A percentile compares a stretch with the other conserved stretches of the same genome.
Evolutionary conservation across 2,329 filamentous ascomycete species (phyloP).

Genomic region (Fusarium phyllophilum): DNA sequence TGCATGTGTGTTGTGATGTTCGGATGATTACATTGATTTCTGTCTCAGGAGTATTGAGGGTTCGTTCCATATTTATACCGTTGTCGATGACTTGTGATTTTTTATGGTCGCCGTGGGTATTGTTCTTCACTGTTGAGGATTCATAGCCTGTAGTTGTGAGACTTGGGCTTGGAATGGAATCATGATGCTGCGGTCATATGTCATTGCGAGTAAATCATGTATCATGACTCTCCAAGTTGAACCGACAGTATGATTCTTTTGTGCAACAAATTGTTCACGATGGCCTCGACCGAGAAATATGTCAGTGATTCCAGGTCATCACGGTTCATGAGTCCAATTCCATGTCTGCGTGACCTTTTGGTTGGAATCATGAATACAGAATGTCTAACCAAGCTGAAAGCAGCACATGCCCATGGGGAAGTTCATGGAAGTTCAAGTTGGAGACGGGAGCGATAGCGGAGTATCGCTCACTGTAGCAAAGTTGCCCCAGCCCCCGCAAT

Average conservation of each 20-base stretch:
- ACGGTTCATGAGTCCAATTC: neutral
- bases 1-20: slow-evolving; percentile 6
- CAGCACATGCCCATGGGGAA: neutral
- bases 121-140: neutral
- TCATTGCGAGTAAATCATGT: neutral
- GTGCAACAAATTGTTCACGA: neutral
- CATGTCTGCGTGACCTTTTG: slow-evolving; percentile 15
- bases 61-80: slow-evolving; percentile 10
- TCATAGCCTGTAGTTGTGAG: neutral
- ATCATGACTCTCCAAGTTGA: neutral
- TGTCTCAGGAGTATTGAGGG: slow-evolving; percentile 7
- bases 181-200: neutral
- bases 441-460: slow-evolving; percentile 14
- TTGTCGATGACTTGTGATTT: neutral
- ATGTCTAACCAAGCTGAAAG: neutral
- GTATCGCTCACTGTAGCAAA: slow-evolving; percentile 1
- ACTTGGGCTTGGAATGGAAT: neutral
- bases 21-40: slow-evolving; percentile 5
- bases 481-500: slow-evolving; percentile 19
- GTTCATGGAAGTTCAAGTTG: neutral
- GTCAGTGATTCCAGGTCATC: neutral
- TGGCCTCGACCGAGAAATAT: neutral
- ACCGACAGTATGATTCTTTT: neutral
- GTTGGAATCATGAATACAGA: neutral
- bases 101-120: neutral